Evolutionary conservation across 805 yeast species (phyloP), one percentile per base, ranked within the genome.

Genomic region (Myxozyma kluyveri): DNA sequence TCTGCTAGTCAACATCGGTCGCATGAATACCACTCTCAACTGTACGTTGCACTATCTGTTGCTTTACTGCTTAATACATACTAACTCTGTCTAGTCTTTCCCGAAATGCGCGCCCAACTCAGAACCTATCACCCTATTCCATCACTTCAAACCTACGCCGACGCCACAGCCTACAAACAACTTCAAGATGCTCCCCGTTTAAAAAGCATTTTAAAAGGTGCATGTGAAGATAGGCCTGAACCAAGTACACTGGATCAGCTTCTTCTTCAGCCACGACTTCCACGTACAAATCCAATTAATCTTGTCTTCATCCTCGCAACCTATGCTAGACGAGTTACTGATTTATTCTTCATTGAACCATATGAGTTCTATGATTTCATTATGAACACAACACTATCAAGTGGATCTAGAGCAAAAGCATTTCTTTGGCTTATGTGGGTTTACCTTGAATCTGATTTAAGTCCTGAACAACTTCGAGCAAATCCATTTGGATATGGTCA

Each of bases 91-190:
- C 24, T n/a, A 56, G 60, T 91, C 65, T 96, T 88, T 50, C 88
- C 95, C 21, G 97, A 89, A 64, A 91, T 91, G 98, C 84, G 88
- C 61, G 88, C 96, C 0, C 91, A 89, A 60, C 75, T 91, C 57
- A 76, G 99, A 63, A 90, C 97, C 0, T 91, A 86, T 66, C 97
- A 91, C 69, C 86, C 96, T 10, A 88, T 91, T 31, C 99, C 99
- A 0, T 81, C 89, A 9, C 73, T 91, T 39, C 97, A 91, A 66
- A 81, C 84, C 2, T 80, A 79, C 52, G 76, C 84, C 17, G 78
- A 75, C 47, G 69, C 70, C 42, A 67, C 75, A 12, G 78, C 78
- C 40, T 83, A 82, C 42, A 88, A 86, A 65, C 93, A 88, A 51
- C 73, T 91, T 36, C 98, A 91, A 69, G 98, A 91, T 65, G 93